Evolutionary conservation across 352 stramenopile species (phyloP).

Genomic region (Phytophthora sansomeana): DNA sequence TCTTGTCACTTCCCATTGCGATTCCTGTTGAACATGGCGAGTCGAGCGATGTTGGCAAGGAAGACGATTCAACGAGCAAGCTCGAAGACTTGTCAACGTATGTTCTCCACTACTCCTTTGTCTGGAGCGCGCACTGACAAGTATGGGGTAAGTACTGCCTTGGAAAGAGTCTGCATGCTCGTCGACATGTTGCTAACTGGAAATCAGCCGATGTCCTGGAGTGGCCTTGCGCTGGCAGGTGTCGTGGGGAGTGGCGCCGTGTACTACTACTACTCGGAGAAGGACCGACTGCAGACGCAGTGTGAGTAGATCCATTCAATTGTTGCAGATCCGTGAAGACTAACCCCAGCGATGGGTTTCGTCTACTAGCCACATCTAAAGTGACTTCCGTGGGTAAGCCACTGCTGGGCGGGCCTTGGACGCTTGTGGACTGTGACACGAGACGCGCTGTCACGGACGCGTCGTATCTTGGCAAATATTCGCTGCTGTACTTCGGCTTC

Average conservation of each 20-base stretch:
- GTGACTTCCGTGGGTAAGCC: constrained; percentile 92
- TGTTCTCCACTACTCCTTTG: constrained; percentile 46
- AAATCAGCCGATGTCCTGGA: constrained; percentile 90
- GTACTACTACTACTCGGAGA: constrained; percentile 92
- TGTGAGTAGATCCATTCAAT: too few species aligned
- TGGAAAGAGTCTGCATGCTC: constrained; percentile 8
- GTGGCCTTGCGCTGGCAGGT: constrained; percentile 75
- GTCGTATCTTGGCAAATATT: constrained; percentile 94
- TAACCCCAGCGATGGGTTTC: too few species aligned
- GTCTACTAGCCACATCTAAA: constrained; percentile 86
- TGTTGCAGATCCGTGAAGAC: too few species aligned
- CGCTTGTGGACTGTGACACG: constrained; percentile 92
- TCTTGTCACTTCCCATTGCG: too few species aligned
- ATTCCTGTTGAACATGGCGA: too few species aligned
- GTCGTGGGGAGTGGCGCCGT: constrained; percentile 76
- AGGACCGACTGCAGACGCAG: constrained; percentile 88
- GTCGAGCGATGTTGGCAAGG: constrained; percentile 29
- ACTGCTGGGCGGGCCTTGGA: constrained; percentile 92
- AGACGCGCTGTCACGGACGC: constrained; percentile 90
- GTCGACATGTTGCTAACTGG: not conserved
- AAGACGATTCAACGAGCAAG: constrained; percentile 20
- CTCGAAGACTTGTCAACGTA: too few species aligned
- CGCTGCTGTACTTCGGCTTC: constrained; percentile 99
- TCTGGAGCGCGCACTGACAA: constrained; percentile 57
- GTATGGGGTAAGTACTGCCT: constrained; percentile 75